These are phyloP conservation scores for Aspergillus campestris DNA, from an alignment of 495 filamentous ascomycete genomes.

Conservation along the genomic window DNA sequence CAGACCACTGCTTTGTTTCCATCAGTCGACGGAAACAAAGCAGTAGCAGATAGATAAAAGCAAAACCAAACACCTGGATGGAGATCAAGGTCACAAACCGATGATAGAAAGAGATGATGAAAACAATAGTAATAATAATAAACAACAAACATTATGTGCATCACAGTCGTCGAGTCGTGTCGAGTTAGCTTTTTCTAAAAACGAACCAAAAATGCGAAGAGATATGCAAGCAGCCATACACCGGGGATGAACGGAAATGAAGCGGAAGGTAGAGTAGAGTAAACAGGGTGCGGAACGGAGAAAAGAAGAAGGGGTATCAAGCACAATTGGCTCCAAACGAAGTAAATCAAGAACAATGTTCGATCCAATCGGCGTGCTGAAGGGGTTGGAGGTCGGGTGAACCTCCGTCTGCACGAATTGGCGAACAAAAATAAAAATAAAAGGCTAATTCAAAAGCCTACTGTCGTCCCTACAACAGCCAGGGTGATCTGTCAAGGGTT, in stretches of 20 bases:
- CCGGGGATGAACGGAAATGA: neutral
- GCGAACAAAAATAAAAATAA: neutral
- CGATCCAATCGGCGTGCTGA: neutral
- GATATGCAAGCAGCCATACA: neutral
- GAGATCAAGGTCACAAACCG: no score
- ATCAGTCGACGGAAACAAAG: no score
- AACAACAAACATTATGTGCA: slow-evolving; percentile 22
- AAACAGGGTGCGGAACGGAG: neutral
- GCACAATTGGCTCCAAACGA: neutral
- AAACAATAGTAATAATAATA: slow-evolving; percentile 1
- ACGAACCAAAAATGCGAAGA: slow-evolving; percentile 14
- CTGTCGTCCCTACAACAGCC: slow-evolving; percentile 47
- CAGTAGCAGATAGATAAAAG: slow-evolving; percentile 2
- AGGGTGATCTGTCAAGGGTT: slow-evolving; percentile 41
- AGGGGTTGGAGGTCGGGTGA: neutral
- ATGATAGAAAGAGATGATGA: slow-evolving; percentile 7
- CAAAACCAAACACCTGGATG: slow-evolving; percentile 6
- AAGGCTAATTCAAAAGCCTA: slow-evolving; percentile 25
- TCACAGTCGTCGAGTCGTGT: slow-evolving; percentile 29
- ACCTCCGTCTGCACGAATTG: neutral
- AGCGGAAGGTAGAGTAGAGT: neutral
- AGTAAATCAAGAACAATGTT: slow-evolving; percentile 2
- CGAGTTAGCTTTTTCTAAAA: slow-evolving; percentile 8
- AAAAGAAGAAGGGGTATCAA: slow-evolving; percentile 6
- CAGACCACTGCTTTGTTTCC: no score